A percentile compares a stretch with the other conserved stretches of the same genome.
Evolutionary conservation across 108 stramenopile species (phyloP).

Genomic region (Conticribra weissflogii): DNA sequence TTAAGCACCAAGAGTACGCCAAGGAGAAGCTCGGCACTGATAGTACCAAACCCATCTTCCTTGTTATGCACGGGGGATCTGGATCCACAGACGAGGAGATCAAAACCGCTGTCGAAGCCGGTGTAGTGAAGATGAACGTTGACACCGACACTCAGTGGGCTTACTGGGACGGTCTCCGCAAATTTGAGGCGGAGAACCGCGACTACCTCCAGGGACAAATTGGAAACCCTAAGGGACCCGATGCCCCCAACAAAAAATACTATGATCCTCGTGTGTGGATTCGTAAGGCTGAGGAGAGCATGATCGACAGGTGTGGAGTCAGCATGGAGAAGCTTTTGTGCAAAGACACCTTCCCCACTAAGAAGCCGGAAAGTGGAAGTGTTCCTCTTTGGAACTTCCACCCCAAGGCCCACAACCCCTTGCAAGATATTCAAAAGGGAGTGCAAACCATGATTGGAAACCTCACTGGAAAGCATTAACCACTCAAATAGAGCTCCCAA

Average conservation of each 20-base stretch:
- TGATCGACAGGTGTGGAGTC: conserved; percentile 79
- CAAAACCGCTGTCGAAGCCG: conserved; percentile 79
- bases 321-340: conserved; percentile 86
- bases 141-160: conserved; percentile 99
- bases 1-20: conserved; percentile 87
- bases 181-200: conserved; percentile 79
- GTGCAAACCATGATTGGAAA: conserved; percentile 5
- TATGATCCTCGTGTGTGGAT: conserved; percentile 97
- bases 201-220: conserved; percentile 95
- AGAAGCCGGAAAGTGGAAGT: conserved; percentile 36
- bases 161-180: conserved; percentile 91
- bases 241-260: conserved; percentile 99
- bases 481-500: too few species aligned
- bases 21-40: conserved; percentile 72
- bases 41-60: conserved; percentile 84
- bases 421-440: conserved; percentile 26
- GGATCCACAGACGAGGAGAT: conserved; percentile 96
- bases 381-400: conserved; percentile 55
- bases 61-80: conserved; percentile 98
- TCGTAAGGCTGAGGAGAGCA: conserved; percentile 95
- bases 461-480: conserved; percentile 9
- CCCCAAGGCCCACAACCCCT: conserved; percentile 25
- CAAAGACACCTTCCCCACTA: conserved; percentile 65
- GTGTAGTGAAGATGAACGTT: conserved; percentile 99
- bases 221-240: conserved; percentile 94